Base-by-base conservation (phyloP, 1,284 basidiomycete species). In the Ganoderma meredithae region DNA sequence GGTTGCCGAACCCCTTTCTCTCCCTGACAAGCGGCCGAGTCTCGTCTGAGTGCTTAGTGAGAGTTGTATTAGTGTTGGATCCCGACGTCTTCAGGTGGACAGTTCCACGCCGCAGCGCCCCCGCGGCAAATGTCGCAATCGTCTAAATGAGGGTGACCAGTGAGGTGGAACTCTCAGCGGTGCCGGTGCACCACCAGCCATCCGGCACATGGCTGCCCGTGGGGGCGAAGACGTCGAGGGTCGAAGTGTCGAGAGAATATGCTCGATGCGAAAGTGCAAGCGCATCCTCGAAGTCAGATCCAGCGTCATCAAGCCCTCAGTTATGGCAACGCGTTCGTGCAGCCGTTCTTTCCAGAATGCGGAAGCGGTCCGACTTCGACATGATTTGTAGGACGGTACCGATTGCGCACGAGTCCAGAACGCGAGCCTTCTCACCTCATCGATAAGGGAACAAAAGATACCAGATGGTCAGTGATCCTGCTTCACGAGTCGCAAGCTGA, bases 381-480 rank as follows among this genome's bases (percentile, higher is more conserved):
- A 31, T 17, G 31, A 55, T 55, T 55, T 55, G 52, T 55, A 55
- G 52, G 31, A 55, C 52, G 52, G 52, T 19, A 55, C 52, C 52
- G 52, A 33, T 55, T 55, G 55, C 7, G n/a, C 55, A 10, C 19
- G 55, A 58, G 55, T 13, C 55, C 36, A 58, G 55, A 58, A 22
- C 33, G 10, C n/a, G 55, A 10, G 10, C 22, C 36, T 36, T 58
- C 55, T n/a, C 55, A 36, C 19, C 36, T 39, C 55, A 39, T 58
- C 55, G 55, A 58, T 58, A 58, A 58, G 55, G 55, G 55, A 58
- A 58, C 55, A 36, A 39, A 22, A 15, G 55, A 33, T 55, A 55
- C 52, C 52, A 55, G 25, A 33, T 55, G 31, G 13, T 12, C 1
- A 33, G 17, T 15, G 31, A 33, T 19, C 27, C 52, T 19, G 27